Evolutionary conservation across 768 basidiomycete genomes (phyloP).

Genomic region (Harrya chromipes): DNA sequence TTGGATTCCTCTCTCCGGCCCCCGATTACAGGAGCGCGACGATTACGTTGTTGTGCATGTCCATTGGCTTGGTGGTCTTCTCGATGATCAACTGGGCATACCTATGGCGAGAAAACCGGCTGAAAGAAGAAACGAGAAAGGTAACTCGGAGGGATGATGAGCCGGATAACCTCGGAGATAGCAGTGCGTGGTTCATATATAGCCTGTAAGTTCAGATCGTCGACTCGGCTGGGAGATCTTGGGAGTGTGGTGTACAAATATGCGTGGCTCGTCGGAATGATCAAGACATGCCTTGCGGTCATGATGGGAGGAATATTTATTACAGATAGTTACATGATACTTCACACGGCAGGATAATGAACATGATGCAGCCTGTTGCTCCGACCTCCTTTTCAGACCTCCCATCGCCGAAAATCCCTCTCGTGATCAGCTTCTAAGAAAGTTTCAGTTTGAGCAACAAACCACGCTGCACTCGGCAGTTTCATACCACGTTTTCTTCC

Average conservation of each 20-base stretch:
- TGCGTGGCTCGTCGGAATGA: too few species aligned
- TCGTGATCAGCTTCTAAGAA: slow-evolving; percentile 41
- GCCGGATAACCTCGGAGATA: slow-evolving; percentile 43
- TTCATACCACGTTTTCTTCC: too few species aligned
- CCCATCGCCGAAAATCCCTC: slow-evolving; percentile 52
- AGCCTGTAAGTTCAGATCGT: slow-evolving; percentile 31
- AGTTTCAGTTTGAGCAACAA: slow-evolving; percentile 40
- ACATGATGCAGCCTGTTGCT: too few species aligned
- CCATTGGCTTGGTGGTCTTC: slow-evolving; percentile 38
- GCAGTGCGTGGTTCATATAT: slow-evolving; percentile 56
- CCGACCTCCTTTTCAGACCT: slow-evolving; percentile 49
- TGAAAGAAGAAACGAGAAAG: slow-evolving; percentile 40
- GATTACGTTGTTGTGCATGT: slow-evolving; percentile 33
- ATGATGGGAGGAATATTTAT: too few species aligned
- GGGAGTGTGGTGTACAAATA: too few species aligned
- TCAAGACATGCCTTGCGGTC: too few species aligned
- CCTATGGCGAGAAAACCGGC: slow-evolving; percentile 41
- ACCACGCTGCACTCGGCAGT: too few species aligned
- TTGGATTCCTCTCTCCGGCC: slow-evolving; percentile 47
- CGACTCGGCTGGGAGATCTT: too few species aligned
- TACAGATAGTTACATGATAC: too few species aligned
- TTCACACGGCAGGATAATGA: too few species aligned
- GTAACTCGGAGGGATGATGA: slow-evolving; percentile 37
- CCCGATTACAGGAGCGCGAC: slow-evolving; percentile 51
- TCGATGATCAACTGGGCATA: slow-evolving; percentile 40